Evolutionary conservation across 176 grass and related monocot genomes (phyloP).

Genomic region (Chrysopogon serrulatus): DNA sequence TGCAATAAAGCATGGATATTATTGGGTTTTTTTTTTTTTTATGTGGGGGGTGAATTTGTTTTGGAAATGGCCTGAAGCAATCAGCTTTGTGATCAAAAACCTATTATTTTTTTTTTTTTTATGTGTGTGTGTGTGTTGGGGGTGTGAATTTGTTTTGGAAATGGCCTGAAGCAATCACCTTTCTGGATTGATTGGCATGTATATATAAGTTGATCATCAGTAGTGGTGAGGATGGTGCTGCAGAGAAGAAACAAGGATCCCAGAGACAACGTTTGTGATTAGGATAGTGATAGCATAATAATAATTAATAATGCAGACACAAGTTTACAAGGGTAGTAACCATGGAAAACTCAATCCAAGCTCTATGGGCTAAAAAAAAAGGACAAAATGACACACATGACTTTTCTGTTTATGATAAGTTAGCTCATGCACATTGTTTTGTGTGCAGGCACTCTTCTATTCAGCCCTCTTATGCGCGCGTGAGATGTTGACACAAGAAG

Average conservation of each 20-base stretch:
- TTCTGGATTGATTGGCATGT: background rate
- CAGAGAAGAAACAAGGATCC: background rate
- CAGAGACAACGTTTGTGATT: background rate
- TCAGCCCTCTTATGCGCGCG: constrained; percentile 81
- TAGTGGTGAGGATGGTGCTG: background rate
- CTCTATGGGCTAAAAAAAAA: background rate
- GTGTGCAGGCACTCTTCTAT: constrained; percentile 84
- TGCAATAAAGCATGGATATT: background rate
- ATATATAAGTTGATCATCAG: background rate
- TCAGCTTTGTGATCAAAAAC: too few species aligned
- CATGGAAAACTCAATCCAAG: background rate
- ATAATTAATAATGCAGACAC: background rate
- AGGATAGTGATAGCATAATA: background rate
- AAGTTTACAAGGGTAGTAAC: background rate
- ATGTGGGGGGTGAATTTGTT: background rate
- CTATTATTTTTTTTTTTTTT: too few species aligned
- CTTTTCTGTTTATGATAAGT: background rate
- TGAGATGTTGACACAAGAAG: constrained; percentile 81
- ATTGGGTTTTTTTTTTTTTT: background rate
- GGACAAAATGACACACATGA: background rate
- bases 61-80: background rate
- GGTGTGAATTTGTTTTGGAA: too few species aligned
- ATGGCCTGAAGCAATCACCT: too few species aligned
- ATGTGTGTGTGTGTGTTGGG: too few species aligned
- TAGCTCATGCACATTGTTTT: constrained; percentile 12